phyloP scores from a whole-genome alignment of 2,329 filamentous ascomycete genomes.

The Fusarium poae region DNA sequence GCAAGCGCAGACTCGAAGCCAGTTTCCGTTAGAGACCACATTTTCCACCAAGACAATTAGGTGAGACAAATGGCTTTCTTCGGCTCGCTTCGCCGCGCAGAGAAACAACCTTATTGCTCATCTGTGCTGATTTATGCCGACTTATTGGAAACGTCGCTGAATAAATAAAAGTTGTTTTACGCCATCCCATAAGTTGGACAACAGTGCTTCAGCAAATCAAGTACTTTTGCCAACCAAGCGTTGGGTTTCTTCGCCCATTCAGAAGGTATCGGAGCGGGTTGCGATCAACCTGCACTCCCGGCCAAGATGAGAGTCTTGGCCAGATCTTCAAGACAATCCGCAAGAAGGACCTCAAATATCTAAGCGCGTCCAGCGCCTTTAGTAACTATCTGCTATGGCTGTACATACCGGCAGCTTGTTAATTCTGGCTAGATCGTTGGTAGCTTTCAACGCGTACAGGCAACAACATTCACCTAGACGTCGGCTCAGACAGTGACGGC shows the following conservation, averaged over 20 bases:
- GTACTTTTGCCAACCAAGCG: slow-evolving; percentile 3
- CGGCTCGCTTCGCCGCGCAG: neutral
- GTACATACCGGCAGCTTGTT: neutral
- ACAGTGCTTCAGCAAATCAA: neutral
- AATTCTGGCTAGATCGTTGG: neutral
- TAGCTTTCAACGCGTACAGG: slow-evolving; percentile 3
- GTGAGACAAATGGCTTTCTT: slow-evolving; percentile 8
- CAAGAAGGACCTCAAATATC: neutral
- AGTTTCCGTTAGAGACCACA: neutral
- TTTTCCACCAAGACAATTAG: neutral
- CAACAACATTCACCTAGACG: neutral
- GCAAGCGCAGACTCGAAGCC: neutral
- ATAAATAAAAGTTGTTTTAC: slow-evolving; percentile 9
- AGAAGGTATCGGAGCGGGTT: neutral
- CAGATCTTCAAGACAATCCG: neutral
- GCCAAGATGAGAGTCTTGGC: neutral
- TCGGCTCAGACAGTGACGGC: slow-evolving; percentile 25
- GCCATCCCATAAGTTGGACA: slow-evolving; percentile 4
- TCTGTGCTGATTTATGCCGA: neutral
- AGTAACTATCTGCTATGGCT: neutral
- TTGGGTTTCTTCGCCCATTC: neutral
- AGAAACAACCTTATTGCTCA: slow-evolving; percentile 14
- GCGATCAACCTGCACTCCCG: neutral
- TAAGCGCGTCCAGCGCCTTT: neutral
- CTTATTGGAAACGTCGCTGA: slow-evolving; percentile 7